Evolutionary conservation across 2,329 filamentous ascomycete genomes (phyloP).

Genomic region (Cordyceps javanica): DNA sequence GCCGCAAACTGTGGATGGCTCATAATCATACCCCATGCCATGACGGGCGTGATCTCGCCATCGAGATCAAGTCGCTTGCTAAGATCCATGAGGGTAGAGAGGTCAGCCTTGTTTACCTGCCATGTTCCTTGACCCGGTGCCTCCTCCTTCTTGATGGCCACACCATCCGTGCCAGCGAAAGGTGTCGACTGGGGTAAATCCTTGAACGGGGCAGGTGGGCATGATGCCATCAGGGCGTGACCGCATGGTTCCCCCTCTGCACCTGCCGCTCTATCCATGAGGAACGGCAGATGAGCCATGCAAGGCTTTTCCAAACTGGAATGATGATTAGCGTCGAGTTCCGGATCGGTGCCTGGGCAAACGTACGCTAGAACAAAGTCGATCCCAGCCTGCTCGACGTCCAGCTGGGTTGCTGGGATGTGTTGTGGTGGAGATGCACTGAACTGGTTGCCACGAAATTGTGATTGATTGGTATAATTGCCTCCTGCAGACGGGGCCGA

Average conservation of each 20-base stretch:
- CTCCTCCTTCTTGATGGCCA: conserved; percentile 24
- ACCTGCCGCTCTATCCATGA: conserved; percentile 55
- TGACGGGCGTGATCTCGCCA: conserved; percentile 89
- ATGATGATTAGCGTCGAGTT: conserved; percentile 16
- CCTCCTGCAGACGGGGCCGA: conserved; percentile 31
- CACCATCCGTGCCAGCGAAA: conserved; percentile 40
- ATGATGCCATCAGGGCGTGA: conserved; percentile 89
- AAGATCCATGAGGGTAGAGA: conserved; percentile 76
- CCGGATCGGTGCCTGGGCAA: not conserved
- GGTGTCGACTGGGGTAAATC: conserved; percentile 45
- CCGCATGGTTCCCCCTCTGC: conserved; percentile 68
- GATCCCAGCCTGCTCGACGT: conserved; percentile 79
- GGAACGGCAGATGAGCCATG: conserved; percentile 81
- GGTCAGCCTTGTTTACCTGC: conserved; percentile 68
- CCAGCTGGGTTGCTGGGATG: conserved; percentile 38
- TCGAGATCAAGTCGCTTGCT: conserved; percentile 78
- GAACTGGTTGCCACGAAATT: conserved; percentile 23
- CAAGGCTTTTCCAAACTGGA: conserved; percentile 85
- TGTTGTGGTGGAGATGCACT: conserved; percentile 22
- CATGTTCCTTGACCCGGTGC: conserved; percentile 61
- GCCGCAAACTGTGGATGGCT: conserved; percentile 62
- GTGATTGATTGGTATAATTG: not conserved
- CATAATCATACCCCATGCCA: conserved; percentile 84
- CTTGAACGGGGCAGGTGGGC: conserved; percentile 62
- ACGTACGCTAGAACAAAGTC: conserved; percentile 83